Evolutionary conservation across 345 rosid species (phyloP).

Genomic region (Noccaea bulbosa): DNA sequence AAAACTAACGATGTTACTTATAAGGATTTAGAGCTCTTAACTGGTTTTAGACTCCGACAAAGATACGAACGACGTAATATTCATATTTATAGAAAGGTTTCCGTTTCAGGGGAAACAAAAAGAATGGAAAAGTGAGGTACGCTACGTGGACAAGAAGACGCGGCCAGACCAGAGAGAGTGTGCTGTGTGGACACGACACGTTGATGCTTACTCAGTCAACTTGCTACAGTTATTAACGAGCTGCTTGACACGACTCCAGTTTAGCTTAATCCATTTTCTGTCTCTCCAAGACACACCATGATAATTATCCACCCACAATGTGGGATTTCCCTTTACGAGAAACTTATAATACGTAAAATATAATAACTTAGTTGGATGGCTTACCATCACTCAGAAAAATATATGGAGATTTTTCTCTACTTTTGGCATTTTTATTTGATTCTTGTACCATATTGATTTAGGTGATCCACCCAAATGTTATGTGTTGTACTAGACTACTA

Average conservation of each 20-base stretch:
- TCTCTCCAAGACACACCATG: not conserved
- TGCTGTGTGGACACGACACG: conserved; percentile 43
- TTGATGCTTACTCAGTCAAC: conserved; percentile 42
- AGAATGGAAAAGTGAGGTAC: not conserved
- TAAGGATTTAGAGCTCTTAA: not conserved
- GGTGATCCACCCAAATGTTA: no score
- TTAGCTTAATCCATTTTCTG: conserved; percentile 1
- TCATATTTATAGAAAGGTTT: conserved; percentile 15
- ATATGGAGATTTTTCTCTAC: no score
- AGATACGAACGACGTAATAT: conserved; percentile 27
- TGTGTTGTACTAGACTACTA: no score
- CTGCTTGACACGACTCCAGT: conserved; percentile 38
- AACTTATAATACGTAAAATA: no score
- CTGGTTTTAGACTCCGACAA: conserved; percentile 28
- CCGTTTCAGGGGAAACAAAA: not conserved
- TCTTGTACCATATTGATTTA: no score
- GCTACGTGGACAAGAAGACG: conserved; percentile 25
- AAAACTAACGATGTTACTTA: not conserved
- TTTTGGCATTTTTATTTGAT: no score
- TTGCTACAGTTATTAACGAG: conserved; percentile 36
- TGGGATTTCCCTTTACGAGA: no score
- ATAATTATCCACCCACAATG: no score
- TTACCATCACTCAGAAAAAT: no score
- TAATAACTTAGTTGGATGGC: no score
- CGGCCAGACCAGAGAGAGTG: conserved; percentile 12